These are phyloP conservation scores for Colletotrichum cordylinicola DNA, from an alignment of 2,329 filamentous ascomycete genomes.

Conservation along the genomic window DNA sequence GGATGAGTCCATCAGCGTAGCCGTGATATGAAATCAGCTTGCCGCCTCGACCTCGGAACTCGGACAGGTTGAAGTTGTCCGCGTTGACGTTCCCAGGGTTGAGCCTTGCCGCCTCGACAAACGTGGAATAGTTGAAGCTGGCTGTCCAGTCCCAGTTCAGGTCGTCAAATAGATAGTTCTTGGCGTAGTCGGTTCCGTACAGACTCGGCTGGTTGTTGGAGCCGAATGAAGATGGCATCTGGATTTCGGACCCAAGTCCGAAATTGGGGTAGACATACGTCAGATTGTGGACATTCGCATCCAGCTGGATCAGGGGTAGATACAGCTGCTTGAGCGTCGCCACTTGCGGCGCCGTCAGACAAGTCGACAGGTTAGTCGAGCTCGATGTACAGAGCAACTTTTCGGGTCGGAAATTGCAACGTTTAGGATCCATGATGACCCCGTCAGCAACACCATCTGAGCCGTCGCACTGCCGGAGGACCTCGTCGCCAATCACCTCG, in stretches of 20 bases:
- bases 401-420: conserved; percentile 44
- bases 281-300: conserved; percentile 28
- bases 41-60: conserved; percentile 43
- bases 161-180: conserved; percentile 46
- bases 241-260: conserved; percentile 49
- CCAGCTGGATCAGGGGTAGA: conserved; percentile 27
- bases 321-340: conserved; percentile 36
- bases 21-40: conserved; percentile 55
- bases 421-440: conserved; percentile 49
- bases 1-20: conserved; percentile 44
- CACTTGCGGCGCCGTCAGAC: conserved; percentile 50
- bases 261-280: conserved; percentile 45
- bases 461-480: conserved; percentile 50
- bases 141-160: conserved; percentile 38
- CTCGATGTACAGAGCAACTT: conserved; percentile 39
- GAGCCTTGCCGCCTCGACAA: conserved; percentile 17
- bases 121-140: conserved; percentile 39
- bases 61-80: conserved; percentile 41
- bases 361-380: conserved; percentile 28
- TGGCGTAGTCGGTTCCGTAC: conserved; percentile 35
- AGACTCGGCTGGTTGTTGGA: conserved; percentile 21
- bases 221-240: conserved; percentile 30
- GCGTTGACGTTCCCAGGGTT: conserved; percentile 47
- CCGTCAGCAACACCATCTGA: conserved; percentile 52
- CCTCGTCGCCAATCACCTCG: conserved; percentile 33